phyloP scores from a whole-genome alignment of 257 asterid genomes.

The Capsicum pubescens region DNA sequence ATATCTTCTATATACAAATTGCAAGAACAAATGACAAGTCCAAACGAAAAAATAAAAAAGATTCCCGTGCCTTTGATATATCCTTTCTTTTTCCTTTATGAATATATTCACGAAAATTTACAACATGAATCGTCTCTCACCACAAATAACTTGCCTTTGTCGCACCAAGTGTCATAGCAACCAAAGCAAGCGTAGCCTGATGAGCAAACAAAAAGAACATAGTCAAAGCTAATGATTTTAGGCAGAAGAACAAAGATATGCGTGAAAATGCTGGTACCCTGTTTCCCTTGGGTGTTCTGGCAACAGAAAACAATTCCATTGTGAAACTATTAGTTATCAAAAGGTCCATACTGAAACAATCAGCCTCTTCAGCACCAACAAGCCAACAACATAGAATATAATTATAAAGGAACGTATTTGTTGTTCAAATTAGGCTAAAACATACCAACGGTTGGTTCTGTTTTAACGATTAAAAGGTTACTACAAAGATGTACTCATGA shows the following conservation, averaged over 20 bases:
- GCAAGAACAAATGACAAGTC: background rate
- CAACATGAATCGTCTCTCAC: conserved; percentile 43
- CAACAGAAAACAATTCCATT: background rate
- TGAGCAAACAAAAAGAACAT: background rate
- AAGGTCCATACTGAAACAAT: background rate
- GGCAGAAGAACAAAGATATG: background rate
- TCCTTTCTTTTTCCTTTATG: background rate
- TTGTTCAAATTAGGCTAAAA: background rate
- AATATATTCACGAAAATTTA: background rate
- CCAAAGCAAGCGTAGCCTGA: conserved; percentile 70
- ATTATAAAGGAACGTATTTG: background rate
- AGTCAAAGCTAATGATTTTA: background rate
- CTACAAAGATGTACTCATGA: conserved; percentile 8
- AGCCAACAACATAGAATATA: background rate
- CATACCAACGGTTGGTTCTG: background rate
- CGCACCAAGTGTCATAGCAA: conserved; percentile 74
- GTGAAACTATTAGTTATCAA: background rate
- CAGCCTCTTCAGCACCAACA: background rate
- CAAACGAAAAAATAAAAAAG: background rate
- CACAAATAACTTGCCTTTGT: conserved; percentile 58
- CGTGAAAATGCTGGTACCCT: background rate
- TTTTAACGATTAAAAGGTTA: background rate
- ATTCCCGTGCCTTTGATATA: background rate
- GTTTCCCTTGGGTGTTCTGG: conserved; percentile 10
- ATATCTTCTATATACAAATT: conserved; percentile 15